phyloP scores from a whole-genome alignment of 2,329 filamentous ascomycete species.

The Calonectria montana region DNA sequence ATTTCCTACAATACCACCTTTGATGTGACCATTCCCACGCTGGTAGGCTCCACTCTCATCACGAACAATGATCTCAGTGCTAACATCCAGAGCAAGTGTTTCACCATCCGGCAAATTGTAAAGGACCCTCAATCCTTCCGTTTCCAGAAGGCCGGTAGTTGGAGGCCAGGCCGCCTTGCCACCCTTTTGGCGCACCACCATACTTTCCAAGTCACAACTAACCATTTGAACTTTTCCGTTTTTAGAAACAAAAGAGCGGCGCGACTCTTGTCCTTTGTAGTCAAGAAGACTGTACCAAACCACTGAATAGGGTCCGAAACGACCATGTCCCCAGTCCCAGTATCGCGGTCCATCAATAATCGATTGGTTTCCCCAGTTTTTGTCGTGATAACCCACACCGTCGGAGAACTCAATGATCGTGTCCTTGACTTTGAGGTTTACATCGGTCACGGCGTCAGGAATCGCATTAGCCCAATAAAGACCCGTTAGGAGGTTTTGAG shows the following conservation, averaged over 20 bases:
- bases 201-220: neutral
- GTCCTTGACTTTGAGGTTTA: neutral
- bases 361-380: neutral
- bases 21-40: too few species aligned
- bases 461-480: neutral
- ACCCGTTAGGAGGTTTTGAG: neutral
- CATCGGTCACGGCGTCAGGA: neutral
- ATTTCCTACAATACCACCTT: too few species aligned
- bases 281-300: neutral
- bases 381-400: neutral
- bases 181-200: neutral
- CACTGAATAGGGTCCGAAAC: neutral
- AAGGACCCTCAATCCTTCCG: neutral
- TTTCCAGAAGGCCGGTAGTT: neutral
- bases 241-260: neutral
- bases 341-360: neutral
- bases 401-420: neutral
- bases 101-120: neutral
- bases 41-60: too few species aligned
- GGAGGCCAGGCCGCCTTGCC: neutral
- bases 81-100: too few species aligned
- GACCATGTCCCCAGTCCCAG: neutral
- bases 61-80: too few species aligned
- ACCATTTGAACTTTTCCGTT: neutral
- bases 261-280: neutral